Conservation (phyloP, 805 yeast genomes). For the Zygosaccharomyces kombuchaensis region DNA sequence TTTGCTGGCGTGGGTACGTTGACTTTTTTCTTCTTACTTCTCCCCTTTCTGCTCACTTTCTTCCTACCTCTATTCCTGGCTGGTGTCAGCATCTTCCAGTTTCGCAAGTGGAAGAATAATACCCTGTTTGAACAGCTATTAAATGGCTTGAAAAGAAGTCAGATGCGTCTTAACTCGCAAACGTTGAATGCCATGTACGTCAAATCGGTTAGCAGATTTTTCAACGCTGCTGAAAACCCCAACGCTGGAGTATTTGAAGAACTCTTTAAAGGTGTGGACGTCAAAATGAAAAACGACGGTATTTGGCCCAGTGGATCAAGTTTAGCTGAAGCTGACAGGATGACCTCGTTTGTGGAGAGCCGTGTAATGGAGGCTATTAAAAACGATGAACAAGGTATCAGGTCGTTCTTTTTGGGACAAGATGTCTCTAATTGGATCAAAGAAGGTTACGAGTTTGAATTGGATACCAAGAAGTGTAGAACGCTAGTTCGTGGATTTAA, state of each 20-base stretch:
- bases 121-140: slow-evolving; percentile 16
- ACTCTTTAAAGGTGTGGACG: slow-evolving; percentile 9
- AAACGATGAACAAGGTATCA: slow-evolving; percentile 22
- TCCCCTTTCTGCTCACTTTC: slow-evolving; percentile 19
- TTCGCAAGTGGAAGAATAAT: slow-evolving; percentile 23
- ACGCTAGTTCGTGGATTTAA: slow-evolving; percentile 12
- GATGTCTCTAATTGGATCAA: slow-evolving; percentile 15
- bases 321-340: slow-evolving; percentile 9
- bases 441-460: slow-evolving; percentile 15
- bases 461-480: slow-evolving; percentile 10
- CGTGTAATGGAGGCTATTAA: slow-evolving; percentile 24
- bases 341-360: slow-evolving; percentile 7
- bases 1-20: slow-evolving; percentile 17
- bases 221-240: slow-evolving; percentile 3
- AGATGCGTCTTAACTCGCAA: slow-evolving; percentile 13
- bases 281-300: slow-evolving; percentile 7
- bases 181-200: slow-evolving; percentile 19
- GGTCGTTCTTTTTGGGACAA: slow-evolving; percentile 19
- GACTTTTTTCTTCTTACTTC: slow-evolving; percentile 12
- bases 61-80: slow-evolving; percentile 25
- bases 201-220: slow-evolving; percentile 7
- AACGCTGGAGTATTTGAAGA: slow-evolving; percentile 6
- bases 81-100: slow-evolving; percentile 22
- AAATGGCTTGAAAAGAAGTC: slow-evolving; percentile 15
- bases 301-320: slow-evolving; percentile 7